Conservation (phyloP, 176 grass and related monocot genomes). For the Rhynchospora tenuis region DNA sequence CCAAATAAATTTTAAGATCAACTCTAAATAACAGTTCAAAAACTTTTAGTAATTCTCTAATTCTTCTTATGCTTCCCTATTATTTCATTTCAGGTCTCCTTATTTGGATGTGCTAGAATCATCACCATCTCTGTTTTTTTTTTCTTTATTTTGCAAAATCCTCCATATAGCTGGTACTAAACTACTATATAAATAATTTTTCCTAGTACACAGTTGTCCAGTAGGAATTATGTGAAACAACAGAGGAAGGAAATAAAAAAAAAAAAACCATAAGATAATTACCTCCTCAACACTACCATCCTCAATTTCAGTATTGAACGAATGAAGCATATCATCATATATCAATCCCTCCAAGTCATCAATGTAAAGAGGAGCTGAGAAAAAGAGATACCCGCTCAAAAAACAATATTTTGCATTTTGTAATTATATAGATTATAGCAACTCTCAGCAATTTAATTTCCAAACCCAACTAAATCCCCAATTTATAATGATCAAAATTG, state of each 20-base stretch:
- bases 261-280: conserved; percentile 10
- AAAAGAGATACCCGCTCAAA: neutral
- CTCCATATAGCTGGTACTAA: neutral
- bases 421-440: neutral
- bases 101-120: neutral
- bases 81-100: neutral
- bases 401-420: neutral
- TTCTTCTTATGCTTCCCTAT: neutral
- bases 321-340: conserved; percentile 33
- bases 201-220: neutral
- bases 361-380: conserved; percentile 57
- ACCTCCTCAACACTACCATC: conserved; percentile 82
- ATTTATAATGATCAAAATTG: neutral
- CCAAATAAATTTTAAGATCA: conserved; percentile 12
- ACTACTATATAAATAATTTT: neutral
- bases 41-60: neutral
- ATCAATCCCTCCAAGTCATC: conserved; percentile 78
- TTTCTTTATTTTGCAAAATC: neutral
- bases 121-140: neutral
- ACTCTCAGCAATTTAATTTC: neutral
- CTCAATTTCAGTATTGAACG: conserved; percentile 54
- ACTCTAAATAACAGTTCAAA: neutral
- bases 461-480: neutral
- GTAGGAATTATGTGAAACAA: neutral
- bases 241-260: neutral